A percentile compares a stretch with the other conserved stretches of the same genome.
phyloP scores from a whole-genome alignment of 306 rosid species.

The Alnus glutinosa region DNA sequence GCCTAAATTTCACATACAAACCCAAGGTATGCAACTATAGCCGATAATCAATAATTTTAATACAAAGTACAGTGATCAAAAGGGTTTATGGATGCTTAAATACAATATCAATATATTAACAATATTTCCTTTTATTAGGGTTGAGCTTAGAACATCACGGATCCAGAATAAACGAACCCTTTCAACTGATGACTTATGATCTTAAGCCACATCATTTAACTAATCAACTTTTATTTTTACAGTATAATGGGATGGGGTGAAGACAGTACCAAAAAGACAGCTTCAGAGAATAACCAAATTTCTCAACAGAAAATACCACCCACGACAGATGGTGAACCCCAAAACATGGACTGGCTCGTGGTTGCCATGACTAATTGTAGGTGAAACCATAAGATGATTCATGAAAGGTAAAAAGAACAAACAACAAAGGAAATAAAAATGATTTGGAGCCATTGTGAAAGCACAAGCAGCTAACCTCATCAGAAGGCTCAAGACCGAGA shows the following conservation, averaged over 20 bases:
- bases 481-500: constrained; percentile 73
- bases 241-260: not conserved
- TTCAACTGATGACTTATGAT: not conserved
- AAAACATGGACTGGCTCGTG: not conserved
- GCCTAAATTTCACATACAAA: not conserved
- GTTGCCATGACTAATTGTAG: not conserved
- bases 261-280: constrained; percentile 1
- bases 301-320: not conserved
- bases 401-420: constrained; percentile 2
- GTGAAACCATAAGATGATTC: constrained; percentile 6
- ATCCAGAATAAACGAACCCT: not conserved
- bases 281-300: not conserved
- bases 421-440: constrained; percentile 6
- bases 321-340: not conserved
- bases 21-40: not conserved
- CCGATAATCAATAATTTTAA: not conserved
- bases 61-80: too few species aligned
- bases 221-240: not conserved
- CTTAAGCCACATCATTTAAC: not conserved
- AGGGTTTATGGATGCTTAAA: too few species aligned
- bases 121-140: too few species aligned
- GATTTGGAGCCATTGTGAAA: constrained; percentile 11
- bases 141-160: not conserved
- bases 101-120: too few species aligned
- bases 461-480: constrained; percentile 64